Base-by-base conservation (phyloP, 345 rosid genomes). In the Arabis alpina region DNA sequence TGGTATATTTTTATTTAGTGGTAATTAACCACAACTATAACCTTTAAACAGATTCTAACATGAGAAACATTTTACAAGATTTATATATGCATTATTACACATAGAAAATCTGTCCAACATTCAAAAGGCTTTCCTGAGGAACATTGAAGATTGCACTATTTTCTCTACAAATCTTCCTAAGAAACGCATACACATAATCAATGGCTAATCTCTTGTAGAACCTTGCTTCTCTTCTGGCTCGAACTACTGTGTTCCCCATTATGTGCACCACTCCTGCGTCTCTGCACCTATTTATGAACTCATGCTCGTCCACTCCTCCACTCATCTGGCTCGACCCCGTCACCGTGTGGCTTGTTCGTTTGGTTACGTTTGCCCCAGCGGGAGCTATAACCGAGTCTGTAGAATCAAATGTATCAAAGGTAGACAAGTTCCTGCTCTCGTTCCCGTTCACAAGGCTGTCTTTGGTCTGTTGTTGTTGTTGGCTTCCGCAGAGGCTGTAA, bases 181-280 rank as follows among this genome's bases (percentile, higher is more conserved):
- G 87, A 78, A 88, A 85, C 34, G 91, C 88, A 76, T 88, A 88
- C n/a, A 88, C 44, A 73, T 88, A 88, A 76, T 86, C 93, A 27
- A 86, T 81, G 4, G 85, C 83, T 48, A 88, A 73, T 73, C 77
- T 88, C 79, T 84, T 81, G 69, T 81, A 86, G 54, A 86, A 75
- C 70, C 66, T 80, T 2, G 93, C 79, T 15, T 80, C 91, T 62
- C 83, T 80, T 25, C 86, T 84, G 10, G 91, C 88, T 36, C 82
- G 75, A 37, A 88, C 50, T 74, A 82, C 77, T 7, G 90, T 88
- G 67, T 86, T 88, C 19, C 94, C 94, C 71, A 88, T 69, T 77
- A 88, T 86, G 51, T 88, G 91, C 61, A 88, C 93, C 66, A 88
- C 91, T 52, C 93, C 93, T 6, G 86, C 84, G 66, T 86, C 93